A percentile compares a stretch with the other conserved stretches of the same genome.
Conservation (phyloP, 306 rosid genomes). For the Crotalaria pallida region DNA sequence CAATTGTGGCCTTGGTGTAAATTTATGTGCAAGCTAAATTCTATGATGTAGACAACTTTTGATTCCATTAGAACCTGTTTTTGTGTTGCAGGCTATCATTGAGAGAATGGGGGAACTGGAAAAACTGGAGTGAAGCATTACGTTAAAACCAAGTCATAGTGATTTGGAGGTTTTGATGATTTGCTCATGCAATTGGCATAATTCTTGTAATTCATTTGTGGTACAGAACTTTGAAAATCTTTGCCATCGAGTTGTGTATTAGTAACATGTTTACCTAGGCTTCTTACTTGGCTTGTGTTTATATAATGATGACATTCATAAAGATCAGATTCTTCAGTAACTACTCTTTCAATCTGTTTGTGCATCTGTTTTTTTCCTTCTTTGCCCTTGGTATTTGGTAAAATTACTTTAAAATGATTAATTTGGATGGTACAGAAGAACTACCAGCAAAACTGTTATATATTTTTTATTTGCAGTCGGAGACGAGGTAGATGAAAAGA, state of each 20-base stretch:
- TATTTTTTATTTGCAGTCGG: not conserved
- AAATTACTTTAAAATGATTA: not conserved
- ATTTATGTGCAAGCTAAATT: not conserved
- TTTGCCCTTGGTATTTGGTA: not conserved
- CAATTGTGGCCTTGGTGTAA: not conserved
- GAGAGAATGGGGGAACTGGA: slow-evolving; percentile 56
- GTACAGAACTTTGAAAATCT: slow-evolving; percentile 20
- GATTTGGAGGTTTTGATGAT: slow-evolving; percentile 22
- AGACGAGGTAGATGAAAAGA: not conserved
- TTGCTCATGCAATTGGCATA: slow-evolving; percentile 7
- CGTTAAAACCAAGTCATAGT: not conserved
- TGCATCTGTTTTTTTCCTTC: not conserved
- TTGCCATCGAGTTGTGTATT: slow-evolving; percentile 24
- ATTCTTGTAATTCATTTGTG: slow-evolving; percentile 28
- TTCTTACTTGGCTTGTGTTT: slow-evolving; percentile 17
- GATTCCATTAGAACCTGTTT: not conserved
- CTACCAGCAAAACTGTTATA: not conserved
- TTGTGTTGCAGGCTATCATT: slow-evolving; percentile 42
- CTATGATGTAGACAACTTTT: not conserved
- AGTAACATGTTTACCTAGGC: slow-evolving; percentile 2
- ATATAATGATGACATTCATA: slow-evolving; percentile 24
- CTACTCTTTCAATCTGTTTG: not conserved
- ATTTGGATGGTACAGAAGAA: not conserved
- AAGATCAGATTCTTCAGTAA: not conserved
- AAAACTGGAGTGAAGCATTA: slow-evolving; percentile 36